These are phyloP conservation scores for Filosporella fistucella DNA, from an alignment of 495 filamentous ascomycete genomes.

Conservation along the genomic window DNA sequence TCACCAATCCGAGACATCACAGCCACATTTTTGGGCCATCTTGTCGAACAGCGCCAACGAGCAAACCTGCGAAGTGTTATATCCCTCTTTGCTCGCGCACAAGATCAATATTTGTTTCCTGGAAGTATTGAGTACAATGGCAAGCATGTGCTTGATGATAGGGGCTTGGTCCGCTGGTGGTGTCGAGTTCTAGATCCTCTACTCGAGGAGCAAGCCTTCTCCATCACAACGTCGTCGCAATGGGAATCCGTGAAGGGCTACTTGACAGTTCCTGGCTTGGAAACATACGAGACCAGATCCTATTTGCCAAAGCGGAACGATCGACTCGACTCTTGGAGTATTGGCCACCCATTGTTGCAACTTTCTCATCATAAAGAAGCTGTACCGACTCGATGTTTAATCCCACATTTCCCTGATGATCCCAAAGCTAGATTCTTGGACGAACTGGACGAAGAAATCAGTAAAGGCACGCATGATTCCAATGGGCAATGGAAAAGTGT, in stretches of 20 bases:
- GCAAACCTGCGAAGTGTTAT: slow-evolving; percentile 71
- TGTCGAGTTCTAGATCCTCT: slow-evolving; percentile 80
- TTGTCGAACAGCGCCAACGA: slow-evolving; percentile 62
- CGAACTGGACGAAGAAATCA: slow-evolving; percentile 78
- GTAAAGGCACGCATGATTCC: slow-evolving; percentile 39
- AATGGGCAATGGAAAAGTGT: slow-evolving; percentile 77
- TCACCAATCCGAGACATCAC: slow-evolving; percentile 72
- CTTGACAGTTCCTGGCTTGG: slow-evolving; percentile 81
- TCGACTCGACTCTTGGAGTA: slow-evolving; percentile 42
- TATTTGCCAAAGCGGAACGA: slow-evolving; percentile 34
- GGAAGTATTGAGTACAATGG: slow-evolving; percentile 77
- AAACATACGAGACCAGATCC: slow-evolving; percentile 67
- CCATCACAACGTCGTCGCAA: not conserved
- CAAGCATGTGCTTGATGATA: slow-evolving; percentile 93
- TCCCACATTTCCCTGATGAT: slow-evolving; percentile 92
- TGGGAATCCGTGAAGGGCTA: slow-evolving; percentile 59
- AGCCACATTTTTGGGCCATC: slow-evolving; percentile 68
- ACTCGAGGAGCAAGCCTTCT: slow-evolving; percentile 30
- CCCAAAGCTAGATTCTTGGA: slow-evolving; percentile 89
- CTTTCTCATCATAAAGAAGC: slow-evolving; percentile 54
- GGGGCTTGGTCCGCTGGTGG: slow-evolving; percentile 92
- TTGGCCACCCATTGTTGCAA: slow-evolving; percentile 50
- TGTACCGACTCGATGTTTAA: slow-evolving; percentile 76
- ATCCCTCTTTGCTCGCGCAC: slow-evolving; percentile 87
- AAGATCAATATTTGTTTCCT: slow-evolving; percentile 93